Evolutionary conservation across 2,329 filamentous ascomycete species (phyloP).

Genomic region (Bipolaris sorokiniana): DNA sequence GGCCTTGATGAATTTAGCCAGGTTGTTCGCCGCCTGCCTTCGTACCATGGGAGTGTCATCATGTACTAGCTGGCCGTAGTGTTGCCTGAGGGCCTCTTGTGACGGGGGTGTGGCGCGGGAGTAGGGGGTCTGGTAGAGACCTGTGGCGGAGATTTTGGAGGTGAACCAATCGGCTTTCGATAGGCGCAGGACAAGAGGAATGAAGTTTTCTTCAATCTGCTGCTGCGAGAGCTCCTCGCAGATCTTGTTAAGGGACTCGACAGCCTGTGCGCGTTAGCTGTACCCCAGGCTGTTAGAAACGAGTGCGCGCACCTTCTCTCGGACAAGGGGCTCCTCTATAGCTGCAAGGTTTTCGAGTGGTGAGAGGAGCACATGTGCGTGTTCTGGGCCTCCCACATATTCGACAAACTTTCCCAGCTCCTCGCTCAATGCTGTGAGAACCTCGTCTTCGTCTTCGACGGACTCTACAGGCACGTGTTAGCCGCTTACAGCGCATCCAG

Average conservation of each 20-base stretch:
- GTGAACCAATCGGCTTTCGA: slow-evolving; percentile 99
- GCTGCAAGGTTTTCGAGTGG: slow-evolving; percentile 97
- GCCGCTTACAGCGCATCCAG: slow-evolving; percentile 30
- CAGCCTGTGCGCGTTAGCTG: slow-evolving; percentile 68
- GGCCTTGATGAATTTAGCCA: slow-evolving; percentile 97
- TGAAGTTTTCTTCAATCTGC: slow-evolving; percentile 97
- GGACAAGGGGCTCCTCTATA: slow-evolving; percentile 96
- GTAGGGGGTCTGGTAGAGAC: slow-evolving; percentile 93
- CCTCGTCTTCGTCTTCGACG: slow-evolving; percentile 98
- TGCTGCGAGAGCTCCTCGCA: slow-evolving; percentile 87
- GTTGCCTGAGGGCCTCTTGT: slow-evolving; percentile 88
- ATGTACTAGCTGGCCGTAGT: slow-evolving; percentile 91
- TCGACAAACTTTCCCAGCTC: slow-evolving; percentile 97
- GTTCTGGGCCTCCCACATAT: slow-evolving; percentile 93
- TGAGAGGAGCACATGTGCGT: slow-evolving; percentile 93
- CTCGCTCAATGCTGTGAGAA: slow-evolving; percentile 94
- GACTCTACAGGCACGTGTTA: slow-evolving; percentile 70
- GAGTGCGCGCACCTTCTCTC: slow-evolving; percentile 79
- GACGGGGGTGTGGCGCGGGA: slow-evolving; percentile 85
- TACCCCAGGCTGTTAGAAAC: neutral
- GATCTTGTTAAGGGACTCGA: slow-evolving; percentile 99
- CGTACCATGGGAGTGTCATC: slow-evolving; percentile 99
- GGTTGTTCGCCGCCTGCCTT: slow-evolving; percentile 92
- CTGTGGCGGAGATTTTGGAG: slow-evolving; percentile 97
- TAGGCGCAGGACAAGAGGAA: slow-evolving; percentile 91